Conservation (phyloP, 352 stramenopile genomes). For the Phytophthora tubulina region DNA sequence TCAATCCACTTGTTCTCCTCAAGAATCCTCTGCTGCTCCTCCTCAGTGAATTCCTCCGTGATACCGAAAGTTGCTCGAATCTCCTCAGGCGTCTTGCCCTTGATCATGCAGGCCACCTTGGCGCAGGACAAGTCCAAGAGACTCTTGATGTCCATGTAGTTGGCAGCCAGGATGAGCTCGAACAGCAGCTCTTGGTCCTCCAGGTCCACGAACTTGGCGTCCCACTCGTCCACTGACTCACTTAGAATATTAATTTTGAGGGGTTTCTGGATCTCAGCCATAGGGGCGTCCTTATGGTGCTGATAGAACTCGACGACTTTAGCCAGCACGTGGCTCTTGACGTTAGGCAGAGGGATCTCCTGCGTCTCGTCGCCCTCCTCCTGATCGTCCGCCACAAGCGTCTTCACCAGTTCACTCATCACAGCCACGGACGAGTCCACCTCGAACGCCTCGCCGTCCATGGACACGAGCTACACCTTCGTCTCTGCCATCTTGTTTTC, state of each 20-base stretch:
- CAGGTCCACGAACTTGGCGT: slow-evolving; percentile 65
- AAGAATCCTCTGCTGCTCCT: slow-evolving; percentile 70
- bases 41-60: slow-evolving; percentile 65
- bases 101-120: slow-evolving; percentile 68
- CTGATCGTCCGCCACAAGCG: slow-evolving; percentile 54
- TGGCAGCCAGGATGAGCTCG: slow-evolving; percentile 73
- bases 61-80: slow-evolving; percentile 73
- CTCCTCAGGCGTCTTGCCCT: slow-evolving; percentile 73
- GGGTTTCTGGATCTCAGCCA: slow-evolving; percentile 73
- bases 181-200: slow-evolving; percentile 68
- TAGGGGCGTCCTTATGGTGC: slow-evolving; percentile 62
- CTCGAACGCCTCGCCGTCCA: slow-evolving; percentile 69
- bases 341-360: slow-evolving; percentile 71
- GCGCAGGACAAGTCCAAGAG: slow-evolving; percentile 69
- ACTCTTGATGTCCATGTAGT: slow-evolving; percentile 80
- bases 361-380: slow-evolving; percentile 40
- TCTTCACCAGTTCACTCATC: slow-evolving; percentile 66
- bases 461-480: slow-evolving; percentile 64
- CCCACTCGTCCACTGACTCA: slow-evolving; percentile 62
- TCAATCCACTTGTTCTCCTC: slow-evolving; percentile 84
- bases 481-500: slow-evolving; percentile 3
- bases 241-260: slow-evolving; percentile 61
- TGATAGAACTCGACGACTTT: slow-evolving; percentile 72
- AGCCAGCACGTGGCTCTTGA: slow-evolving; percentile 57
- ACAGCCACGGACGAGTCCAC: slow-evolving; percentile 45